Evolutionary conservation across 1,284 basidiomycete species (phyloP).

Genomic region (Austroboletus novae-zelandiae): DNA sequence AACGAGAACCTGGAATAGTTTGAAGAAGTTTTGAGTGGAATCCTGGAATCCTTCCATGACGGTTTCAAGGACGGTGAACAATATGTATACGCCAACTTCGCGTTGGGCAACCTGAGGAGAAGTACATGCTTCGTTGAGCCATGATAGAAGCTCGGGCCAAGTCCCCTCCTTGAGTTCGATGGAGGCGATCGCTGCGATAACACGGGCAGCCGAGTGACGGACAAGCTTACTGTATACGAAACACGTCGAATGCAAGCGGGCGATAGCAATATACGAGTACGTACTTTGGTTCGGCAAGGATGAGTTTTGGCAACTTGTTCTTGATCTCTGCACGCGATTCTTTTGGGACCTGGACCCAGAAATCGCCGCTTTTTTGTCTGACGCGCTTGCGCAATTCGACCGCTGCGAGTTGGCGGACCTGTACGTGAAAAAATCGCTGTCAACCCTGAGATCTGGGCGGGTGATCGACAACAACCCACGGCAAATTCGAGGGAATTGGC

Average conservation of each 20-base stretch:
- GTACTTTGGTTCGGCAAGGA: constrained; percentile 78
- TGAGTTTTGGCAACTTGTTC: constrained; percentile 75
- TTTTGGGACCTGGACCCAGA: constrained; percentile 80
- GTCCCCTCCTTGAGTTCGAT: constrained; percentile 81
- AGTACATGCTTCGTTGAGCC: constrained; percentile 79
- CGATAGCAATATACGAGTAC: constrained; percentile 26
- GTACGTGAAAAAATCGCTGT: constrained; percentile 2
- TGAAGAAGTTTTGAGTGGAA: constrained; percentile 79
- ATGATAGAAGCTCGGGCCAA: constrained; percentile 90
- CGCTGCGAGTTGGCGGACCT: constrained; percentile 98
- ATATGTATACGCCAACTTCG: constrained; percentile 89
- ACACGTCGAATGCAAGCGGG: constrained; percentile 5
- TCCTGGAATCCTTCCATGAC: constrained; percentile 87
- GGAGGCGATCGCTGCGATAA: constrained; percentile 90
- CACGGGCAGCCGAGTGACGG: constrained; percentile 87
- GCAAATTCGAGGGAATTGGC: constrained; percentile 78
- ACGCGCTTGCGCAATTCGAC: constrained; percentile 97
- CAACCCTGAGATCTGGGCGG: constrained; percentile 3
- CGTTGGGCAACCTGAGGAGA: constrained; percentile 75
- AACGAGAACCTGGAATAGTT: constrained; percentile 79
- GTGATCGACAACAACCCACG: constrained; percentile 41
- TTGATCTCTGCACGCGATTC: constrained; percentile 85
- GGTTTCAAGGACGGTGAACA: constrained; percentile 90
- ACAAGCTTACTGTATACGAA: constrained; percentile 67
- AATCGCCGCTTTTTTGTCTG: constrained; percentile 72